Evolutionary conservation across 192 early-diverging fungal genomes (phyloP).

Genomic region (Neocallimastix lanati): DNA sequence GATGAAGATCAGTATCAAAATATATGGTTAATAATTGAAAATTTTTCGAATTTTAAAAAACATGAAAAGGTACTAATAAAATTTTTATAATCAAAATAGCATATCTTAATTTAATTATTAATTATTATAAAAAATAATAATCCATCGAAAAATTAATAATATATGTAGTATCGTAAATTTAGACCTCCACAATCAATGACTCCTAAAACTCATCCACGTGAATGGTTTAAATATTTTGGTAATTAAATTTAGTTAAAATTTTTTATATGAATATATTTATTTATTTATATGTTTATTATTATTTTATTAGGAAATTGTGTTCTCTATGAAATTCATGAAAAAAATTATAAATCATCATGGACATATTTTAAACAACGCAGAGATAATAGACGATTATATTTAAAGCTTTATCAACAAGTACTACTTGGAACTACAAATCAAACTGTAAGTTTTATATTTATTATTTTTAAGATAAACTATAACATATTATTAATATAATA

Average conservation of each 20-base stretch:
- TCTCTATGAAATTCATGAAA: slow-evolving; percentile 71
- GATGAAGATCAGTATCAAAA: slow-evolving; percentile 81
- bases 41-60: slow-evolving; percentile 65
- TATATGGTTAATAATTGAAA: slow-evolving; percentile 52
- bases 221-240: slow-evolving; percentile 54
- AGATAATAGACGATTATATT: slow-evolving; percentile 32
- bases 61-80: slow-evolving; percentile 54
- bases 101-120: no score
- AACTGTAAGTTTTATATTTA: neutral
- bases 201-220: slow-evolving; percentile 62
- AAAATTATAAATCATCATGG: slow-evolving; percentile 71
- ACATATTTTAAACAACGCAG: slow-evolving; percentile 57
- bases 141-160: no score
- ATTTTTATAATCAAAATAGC: no score
- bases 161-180: slow-evolving; percentile 74
- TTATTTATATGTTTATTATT: no score
- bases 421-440: neutral
- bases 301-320: slow-evolving; percentile 54
- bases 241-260: neutral
- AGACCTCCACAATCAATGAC: slow-evolving; percentile 63
- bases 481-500: no score
- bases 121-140: no score
- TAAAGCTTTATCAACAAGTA: neutral
- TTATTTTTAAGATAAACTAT: no score
- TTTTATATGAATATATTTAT: no score